Evolutionary conservation across 805 yeast genomes (phyloP), one percentile per base, ranked within the genome.

Genomic region (Ogataea ganodermae): DNA sequence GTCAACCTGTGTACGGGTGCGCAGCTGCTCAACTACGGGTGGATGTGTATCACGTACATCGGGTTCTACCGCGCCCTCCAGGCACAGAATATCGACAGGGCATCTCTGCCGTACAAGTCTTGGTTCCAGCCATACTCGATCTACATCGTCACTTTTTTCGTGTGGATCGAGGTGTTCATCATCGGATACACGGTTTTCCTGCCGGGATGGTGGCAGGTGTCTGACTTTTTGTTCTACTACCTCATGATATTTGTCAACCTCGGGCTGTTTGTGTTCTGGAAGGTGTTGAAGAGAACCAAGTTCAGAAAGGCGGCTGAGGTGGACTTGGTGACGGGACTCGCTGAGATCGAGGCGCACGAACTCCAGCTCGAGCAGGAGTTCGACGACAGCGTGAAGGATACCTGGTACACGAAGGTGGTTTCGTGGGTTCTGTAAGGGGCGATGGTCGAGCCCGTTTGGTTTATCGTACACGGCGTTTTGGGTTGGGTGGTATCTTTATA

Each of bases 1-100:
- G 73, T 74, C 46, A 73, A 68, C 49, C 66, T 75, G 42, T 72
- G 75, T 57, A 74, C 80, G 7, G 75, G 75, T 44, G 67, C 75
- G 20, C 79, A 76, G 51, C 59, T 75, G 45, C 64, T 74, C 60
- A 75, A 76, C 51, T 75, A 75, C 58, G 73, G 72, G 5, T 66
- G 72, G 55, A 74, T 75, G 73, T 58, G 65, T 27, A 60, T 74
- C 52, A 69, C 71, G 21, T 76, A 75, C 60, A 59, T 66, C 36
- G 66, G 70, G 16, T 75, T 75, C 64, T 71, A 61, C 64, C 61
- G 63, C 42, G 78, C 77, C 3, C 58, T 63, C 45, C 56, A 61
- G 46, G 74, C 65, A 4, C 79, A 74, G 57, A 67, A 67, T 14
- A 32, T 70, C 26, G 74, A 70, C 51, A 65, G 78, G 53, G 40